Evolutionary conservation across 192 early-diverging fungal species (phyloP), one percentile per base, ranked within the genome.

Genomic region (Coemansia sp.): DNA sequence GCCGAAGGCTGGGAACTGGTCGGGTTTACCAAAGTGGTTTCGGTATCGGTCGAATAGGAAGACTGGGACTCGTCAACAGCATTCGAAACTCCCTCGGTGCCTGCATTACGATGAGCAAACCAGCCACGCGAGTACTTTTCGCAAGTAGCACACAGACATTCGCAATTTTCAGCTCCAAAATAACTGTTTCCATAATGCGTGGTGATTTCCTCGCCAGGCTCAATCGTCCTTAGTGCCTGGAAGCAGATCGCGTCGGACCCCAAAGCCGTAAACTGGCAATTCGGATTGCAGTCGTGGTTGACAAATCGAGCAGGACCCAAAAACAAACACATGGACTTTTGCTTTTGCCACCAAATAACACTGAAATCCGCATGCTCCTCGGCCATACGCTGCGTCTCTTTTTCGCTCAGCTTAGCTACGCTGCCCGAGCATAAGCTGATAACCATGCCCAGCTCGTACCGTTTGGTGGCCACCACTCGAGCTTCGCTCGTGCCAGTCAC

Each of bases 241-340:
- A 88, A 88, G 51, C 70, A 67, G 10, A 91, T 82, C 15, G 80
- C 79, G 45, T 81, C 76, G 3, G 67, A 45, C 2, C 64, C 65
- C 47, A 68, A 50, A 3, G 70, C 54, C 5, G 70, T 79, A 41
- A 79, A 71, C 61, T 78, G 65, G 51, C 77, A 80, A 46, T 86
- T 89, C 1, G 88, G 81, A 42, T 78, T 60, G 59, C 88, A 90
- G 61, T 90, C 86, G 59, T 90, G 88, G 63, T 90, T 90, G 36
- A 84, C 82, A 58, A 90, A 90, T 11, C 88, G 75, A 2, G 85
- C 88, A 3, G 88, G 88, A 14, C 88, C 88, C 30, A 87, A 61
- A 42, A 90, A 84, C 30, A 88, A 49, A 50, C 83, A 85, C 68
- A 78, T 80, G 55, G 62, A 61, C 9, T 72, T 78, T 36, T 79